Conservation (phyloP, 192 early-diverging fungal species). For the Geranomyces michiganensis region DNA sequence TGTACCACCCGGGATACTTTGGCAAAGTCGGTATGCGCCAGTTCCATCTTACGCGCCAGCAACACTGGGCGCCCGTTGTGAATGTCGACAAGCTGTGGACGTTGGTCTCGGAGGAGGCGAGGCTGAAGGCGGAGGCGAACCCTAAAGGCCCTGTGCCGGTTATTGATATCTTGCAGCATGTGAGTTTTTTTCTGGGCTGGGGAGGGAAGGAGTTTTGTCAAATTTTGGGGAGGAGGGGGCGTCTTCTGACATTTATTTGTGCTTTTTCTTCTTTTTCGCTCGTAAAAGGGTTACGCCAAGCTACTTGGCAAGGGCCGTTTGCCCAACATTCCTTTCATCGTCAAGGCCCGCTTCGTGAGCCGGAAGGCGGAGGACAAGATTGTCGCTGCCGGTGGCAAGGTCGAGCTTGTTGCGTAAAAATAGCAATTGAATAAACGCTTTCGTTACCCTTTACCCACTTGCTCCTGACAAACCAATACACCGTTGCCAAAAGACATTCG, state of each 20-base stretch:
- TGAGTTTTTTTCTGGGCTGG: slow-evolving; percentile 25
- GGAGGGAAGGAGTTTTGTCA: too few species aligned
- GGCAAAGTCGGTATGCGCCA: slow-evolving; percentile 99
- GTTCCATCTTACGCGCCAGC: slow-evolving; percentile 95
- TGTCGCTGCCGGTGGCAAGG: slow-evolving; percentile 89
- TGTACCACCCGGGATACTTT: slow-evolving; percentile 99
- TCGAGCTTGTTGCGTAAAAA: slow-evolving; percentile 61
- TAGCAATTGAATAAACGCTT: too few species aligned
- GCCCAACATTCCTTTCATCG: slow-evolving; percentile 87
- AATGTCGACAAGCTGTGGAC: slow-evolving; percentile 96
- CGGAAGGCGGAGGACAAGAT: slow-evolving; percentile 97
- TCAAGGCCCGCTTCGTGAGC: slow-evolving; percentile 92
- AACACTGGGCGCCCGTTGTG: slow-evolving; percentile 81
- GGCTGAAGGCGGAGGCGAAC: slow-evolving; percentile 77
- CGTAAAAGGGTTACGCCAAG: slow-evolving; percentile 95
- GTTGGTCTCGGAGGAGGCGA: slow-evolving; percentile 83
- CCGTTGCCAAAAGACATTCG: too few species aligned
- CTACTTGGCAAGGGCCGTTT: slow-evolving; percentile 93
- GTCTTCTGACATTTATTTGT: too few species aligned
- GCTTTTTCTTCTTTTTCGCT: neutral
- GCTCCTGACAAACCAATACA: too few species aligned
- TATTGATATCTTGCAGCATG: slow-evolving; percentile 78
- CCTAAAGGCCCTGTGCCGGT: slow-evolving; percentile 86
- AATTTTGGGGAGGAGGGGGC: too few species aligned
- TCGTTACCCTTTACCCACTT: too few species aligned